Base-by-base conservation (phyloP, 768 basidiomycete genomes). In the Suillus brevipes region DNA sequence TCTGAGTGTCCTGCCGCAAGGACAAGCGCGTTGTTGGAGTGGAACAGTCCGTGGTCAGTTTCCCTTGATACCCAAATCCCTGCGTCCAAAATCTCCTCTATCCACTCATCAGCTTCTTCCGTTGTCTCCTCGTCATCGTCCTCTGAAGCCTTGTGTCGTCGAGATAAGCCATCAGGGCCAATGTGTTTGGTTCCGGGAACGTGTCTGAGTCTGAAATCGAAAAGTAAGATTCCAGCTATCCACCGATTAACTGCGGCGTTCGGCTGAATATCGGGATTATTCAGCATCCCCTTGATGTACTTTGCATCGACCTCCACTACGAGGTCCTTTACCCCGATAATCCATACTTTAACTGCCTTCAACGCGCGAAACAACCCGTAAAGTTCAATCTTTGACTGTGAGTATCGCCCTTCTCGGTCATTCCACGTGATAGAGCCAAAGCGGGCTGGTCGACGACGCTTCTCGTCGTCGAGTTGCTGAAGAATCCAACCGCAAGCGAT, bases 201-300 rank as follows among this genome's bases (percentile, higher is more conserved):
- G 10, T 38, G 38, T 38, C 38, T 14, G 6, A 40, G 13, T 6
- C 1, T 38, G 37, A 38, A 38, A 3, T 38, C 12, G 12, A 38
- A 38, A 2, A 38, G 12, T 10, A 12, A 38, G 10, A 38, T 38
- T 6, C 37, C 12, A 0, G 37, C 12, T 10, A 38, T 38, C 37
- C 37, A 38, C 0, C 12, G 10, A 3, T 38, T 38, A 12, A 38
- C 37, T 2, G 37, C 37, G 12, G 37, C 4, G 49, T 77, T 79
- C 0, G 79, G 80, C 20, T 73, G 72, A 0, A 78, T 25, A 49
- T 82, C 79, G 1, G 80, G 80, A 16, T 77, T 63, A 58, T 80
- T 79, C 3, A 83, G 56, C 80, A 81, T 82, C 28, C 77, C 78
- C 62, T 78, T 78, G 10, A 83, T 80, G 63, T 80, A 82, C 38